These are phyloP conservation scores for Gracilaria vermiculophylla DNA, from an alignment of 23 red algal species.

Conservation along the genomic window DNA sequence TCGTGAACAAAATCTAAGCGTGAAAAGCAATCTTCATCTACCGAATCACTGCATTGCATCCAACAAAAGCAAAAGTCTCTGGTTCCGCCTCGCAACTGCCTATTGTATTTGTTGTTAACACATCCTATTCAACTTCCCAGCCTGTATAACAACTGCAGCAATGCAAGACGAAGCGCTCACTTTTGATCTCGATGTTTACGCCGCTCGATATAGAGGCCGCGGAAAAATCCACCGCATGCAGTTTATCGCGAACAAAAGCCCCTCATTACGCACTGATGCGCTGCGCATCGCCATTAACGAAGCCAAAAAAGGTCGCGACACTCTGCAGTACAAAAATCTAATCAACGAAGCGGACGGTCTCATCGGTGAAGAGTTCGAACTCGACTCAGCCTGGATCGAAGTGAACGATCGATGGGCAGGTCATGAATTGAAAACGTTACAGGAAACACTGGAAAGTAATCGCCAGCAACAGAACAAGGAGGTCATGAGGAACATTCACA, in stretches of 20 bases:
- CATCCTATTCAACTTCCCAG: not conserved
- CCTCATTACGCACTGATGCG: conserved; percentile 46
- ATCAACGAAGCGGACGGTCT: conserved; percentile 45
- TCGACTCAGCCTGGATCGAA: conserved; percentile 65
- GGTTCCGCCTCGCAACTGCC: no score
- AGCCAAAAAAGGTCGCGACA: conserved; percentile 61
- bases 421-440: conserved; percentile 58
- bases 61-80: no score
- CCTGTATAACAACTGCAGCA: not conserved
- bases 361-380: conserved; percentile 25
- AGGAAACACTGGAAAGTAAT: conserved; percentile 48
- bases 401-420: conserved; percentile 40
- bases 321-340: conserved; percentile 52
- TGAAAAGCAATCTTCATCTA: no score
- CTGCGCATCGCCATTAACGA: conserved; percentile 63
- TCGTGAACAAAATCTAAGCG: no score
- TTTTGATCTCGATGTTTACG: conserved; percentile 81
- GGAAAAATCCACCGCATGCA: conserved; percentile 77
- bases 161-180: conserved; percentile 25
- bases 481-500: conserved; percentile 70
- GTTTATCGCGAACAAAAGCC: conserved; percentile 44
- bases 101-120: not conserved
- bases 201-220: conserved; percentile 60
- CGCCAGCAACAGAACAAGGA: conserved; percentile 73
- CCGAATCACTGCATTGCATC: no score